Evolutionary conservation across 169 alveolate species (phyloP).

Genomic region (Cryptosporidium bovis): DNA sequence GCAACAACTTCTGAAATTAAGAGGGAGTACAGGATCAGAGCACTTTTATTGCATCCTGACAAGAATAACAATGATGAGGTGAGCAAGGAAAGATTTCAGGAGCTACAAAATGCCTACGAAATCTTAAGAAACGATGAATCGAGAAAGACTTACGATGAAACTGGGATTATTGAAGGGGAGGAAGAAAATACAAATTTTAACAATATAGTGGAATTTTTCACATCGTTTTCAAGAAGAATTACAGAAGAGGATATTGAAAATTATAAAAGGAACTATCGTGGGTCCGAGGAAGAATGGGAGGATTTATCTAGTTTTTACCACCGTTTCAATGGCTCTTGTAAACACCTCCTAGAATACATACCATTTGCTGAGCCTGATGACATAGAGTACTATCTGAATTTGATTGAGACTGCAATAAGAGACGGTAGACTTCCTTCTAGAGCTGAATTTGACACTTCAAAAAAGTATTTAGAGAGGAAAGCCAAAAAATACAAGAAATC

Average conservation of each 20-base stretch:
- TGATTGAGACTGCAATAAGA: conserved; percentile 77
- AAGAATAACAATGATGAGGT: conserved; percentile 84
- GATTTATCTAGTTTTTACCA: conserved; percentile 80
- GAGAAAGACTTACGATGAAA: conserved; percentile 42
- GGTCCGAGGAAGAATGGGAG: conserved; percentile 82
- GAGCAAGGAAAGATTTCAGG: conserved; percentile 82
- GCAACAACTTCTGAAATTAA: conserved; percentile 83
- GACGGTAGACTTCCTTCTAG: conserved; percentile 67
- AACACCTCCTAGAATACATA: conserved; percentile 80
- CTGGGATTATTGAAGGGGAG: conserved; percentile 70
- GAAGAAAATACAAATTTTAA: conserved; percentile 69
- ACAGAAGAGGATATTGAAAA: conserved; percentile 80
- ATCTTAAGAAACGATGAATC: conserved; percentile 81
- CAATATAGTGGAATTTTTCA: conserved; percentile 72
- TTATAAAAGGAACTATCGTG: conserved; percentile 77
- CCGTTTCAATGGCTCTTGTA: conserved; percentile 81
- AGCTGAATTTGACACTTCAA: conserved; percentile 21
- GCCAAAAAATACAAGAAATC: conserved; percentile 26
- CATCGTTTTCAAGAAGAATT: conserved; percentile 76
- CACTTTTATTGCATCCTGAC: conserved; percentile 86
- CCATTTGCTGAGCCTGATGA: conserved; percentile 81
- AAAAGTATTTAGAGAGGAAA: neutral
- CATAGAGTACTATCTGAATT: conserved; percentile 77
- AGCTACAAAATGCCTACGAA: conserved; percentile 85
- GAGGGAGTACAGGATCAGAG: conserved; percentile 82